Evolutionary conservation across 768 basidiomycete species (phyloP), one percentile per base, ranked within the genome.

Genomic region (Lactarius pseudohatsudake): DNA sequence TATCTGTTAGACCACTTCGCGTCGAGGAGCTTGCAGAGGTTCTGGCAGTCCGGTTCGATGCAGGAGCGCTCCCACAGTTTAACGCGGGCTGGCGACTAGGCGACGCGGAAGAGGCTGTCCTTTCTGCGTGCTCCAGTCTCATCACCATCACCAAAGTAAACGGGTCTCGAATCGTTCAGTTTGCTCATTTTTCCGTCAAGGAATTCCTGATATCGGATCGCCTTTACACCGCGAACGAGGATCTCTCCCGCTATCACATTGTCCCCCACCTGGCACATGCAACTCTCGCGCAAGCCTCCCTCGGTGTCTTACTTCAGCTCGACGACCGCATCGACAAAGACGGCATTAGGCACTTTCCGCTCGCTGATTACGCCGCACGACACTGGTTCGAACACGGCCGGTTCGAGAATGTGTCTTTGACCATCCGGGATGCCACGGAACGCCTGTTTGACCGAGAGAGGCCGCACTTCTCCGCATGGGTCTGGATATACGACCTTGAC

Each of bases 151-250:
- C 45, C 16, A 5, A 61, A 8, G 26, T 43, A 16, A 16, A n/a
- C 9, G 47, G 18, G 38, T 50, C 20, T 9, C 11, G 9, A 3
- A n/a, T 59, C 8, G 50, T 65, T 26, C 59, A 65, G 16, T 65
- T 65, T 22, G 9, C 64, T 2, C 64, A 65, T 18, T 57, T 65
- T 41, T 61, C 64, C 0, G 64, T 65, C 7, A 61, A 50, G 45
- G 64, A 65, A 18, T 65, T 55, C 32, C 30, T 65, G 30, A 61
- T 40, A 9, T 65, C 64, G 6, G 13, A 18, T 8, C 59, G 64
- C 20, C 64, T 60, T 28, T 15, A 41, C 50, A 1, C 2, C 4
- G 11, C 28, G 34, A 36, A 9, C 6, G 16, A 10, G 15, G 10
- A 36, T 30, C 20, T 65, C 22, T 61, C 59, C 3, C 41, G 53